A percentile compares a stretch with the other conserved stretches of the same genome.
Conservation (phyloP, 2,329 filamentous ascomycete genomes). For the Monosporascus sp. region DNA sequence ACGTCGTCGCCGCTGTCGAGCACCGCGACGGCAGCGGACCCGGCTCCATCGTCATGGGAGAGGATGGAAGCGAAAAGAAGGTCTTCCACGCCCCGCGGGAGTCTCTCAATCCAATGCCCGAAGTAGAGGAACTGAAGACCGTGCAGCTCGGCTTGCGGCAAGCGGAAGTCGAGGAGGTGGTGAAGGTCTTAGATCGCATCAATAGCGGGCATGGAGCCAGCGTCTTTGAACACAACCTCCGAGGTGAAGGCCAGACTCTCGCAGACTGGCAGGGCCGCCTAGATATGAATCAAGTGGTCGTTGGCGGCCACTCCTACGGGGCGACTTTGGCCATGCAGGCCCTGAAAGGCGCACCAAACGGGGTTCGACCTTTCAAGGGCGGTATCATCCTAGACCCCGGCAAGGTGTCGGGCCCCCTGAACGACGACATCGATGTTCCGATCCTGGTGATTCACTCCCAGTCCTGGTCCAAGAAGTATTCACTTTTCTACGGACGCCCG, state of each 20-base stretch:
- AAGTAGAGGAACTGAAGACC: conserved; percentile 32
- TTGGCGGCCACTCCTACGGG: conserved; percentile 61
- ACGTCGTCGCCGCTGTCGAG: conserved; percentile 44
- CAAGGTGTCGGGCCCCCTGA: conserved; percentile 57
- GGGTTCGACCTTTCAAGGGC: conserved; percentile 43
- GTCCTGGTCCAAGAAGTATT: conserved; percentile 54
- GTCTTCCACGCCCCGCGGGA: conserved; percentile 31
- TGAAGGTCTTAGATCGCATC: conserved; percentile 35
- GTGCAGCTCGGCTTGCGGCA: conserved; percentile 46
- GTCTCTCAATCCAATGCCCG: conserved; percentile 18
- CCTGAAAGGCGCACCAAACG: conserved; percentile 41
- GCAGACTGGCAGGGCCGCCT: conserved; percentile 47
- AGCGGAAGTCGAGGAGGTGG: conserved; percentile 42
- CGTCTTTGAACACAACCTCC: conserved; percentile 36
- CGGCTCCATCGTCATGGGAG: conserved; percentile 34
- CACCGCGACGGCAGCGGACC: conserved; percentile 48
- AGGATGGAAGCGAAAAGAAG: conserved; percentile 23
- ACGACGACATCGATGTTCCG: conserved; percentile 52
- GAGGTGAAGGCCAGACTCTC: conserved; percentile 41
- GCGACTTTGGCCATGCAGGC: conserved; percentile 58
- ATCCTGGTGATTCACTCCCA: conserved; percentile 58
- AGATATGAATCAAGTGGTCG: conserved; percentile 47
- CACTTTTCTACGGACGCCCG: conserved; percentile 55
- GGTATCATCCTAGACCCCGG: conserved; percentile 62
- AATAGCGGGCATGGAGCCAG: conserved; percentile 32